Evolutionary conservation across 2,329 filamentous ascomycete species (phyloP), one percentile per base, ranked within the genome.

Genomic region (Colletotrichum liaoningense): DNA sequence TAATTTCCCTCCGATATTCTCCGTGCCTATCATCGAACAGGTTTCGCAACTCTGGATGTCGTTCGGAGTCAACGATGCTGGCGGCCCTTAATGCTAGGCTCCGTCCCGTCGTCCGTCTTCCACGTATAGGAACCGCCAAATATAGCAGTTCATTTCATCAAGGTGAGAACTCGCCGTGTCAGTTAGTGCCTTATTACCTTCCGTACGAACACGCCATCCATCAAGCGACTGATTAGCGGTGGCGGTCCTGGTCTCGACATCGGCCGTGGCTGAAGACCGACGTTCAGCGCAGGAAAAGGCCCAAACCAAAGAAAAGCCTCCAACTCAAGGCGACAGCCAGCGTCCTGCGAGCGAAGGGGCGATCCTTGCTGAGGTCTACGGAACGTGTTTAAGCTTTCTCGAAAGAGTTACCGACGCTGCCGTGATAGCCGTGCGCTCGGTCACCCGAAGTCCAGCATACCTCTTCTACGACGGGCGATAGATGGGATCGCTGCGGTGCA

Each of bases 381-480:
- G 49, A 26, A 30, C 22, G 26, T 33, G 55, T 30, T 55, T 55
- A 55, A 24, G 52, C 19, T 33, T 24, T 28, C 19, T 52, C 8
- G 42, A 19, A 24, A 12, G 24, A 38, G 19, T 65, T 14, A 22
- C 16, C 22, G 28, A 49, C 19, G 28, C n/a, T 63, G 63, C 65
- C 57, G 65, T 24, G 22, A 24, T 26, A 64, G 65, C 69, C 69
- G 52, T 69, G 65, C 58, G 69, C 69, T 64, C 66, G 46, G 55
- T 64, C 59, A 64, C 54, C 59, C 28, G 54, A 60, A 72, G 59
- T 49, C 22, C 49, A 46, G 11, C 55, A 60, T 22, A 22, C 42
- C 42, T 49, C 42, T 49, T 9, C 42, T 49, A 49, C 28, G 42
- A 46, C n/a, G 42, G 22, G n/a, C 33, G n/a, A 7, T 16, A 60